Base-by-base conservation (phyloP, 1,284 basidiomycete genomes). In the Cryptococcus sp. region DNA sequence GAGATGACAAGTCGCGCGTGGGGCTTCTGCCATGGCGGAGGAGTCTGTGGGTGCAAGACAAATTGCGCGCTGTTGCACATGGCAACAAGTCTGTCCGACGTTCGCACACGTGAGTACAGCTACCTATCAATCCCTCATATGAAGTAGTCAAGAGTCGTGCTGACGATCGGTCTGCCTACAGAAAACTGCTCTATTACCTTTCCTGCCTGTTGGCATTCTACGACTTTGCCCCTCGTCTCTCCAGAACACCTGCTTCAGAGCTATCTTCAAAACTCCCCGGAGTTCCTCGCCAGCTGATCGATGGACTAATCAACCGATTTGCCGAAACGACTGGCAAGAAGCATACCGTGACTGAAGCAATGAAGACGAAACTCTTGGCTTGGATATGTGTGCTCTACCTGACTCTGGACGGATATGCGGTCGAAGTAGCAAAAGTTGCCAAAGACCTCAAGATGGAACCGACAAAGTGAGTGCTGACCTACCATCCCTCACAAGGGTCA, bases 311-410 rank as follows among this genome's bases (percentile, higher is more conserved):
- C n/a, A 81, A 84, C 5, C 82, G 89, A 51, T 96, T 94, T 76
- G 87, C 91, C 0, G 90, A 94, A 76, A 81, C 78, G 0, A 75
- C 84, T 10, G 73, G 67, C 15, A 74, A 68, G 66, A 90, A 87
- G 58, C 79, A 83, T n/a, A 81, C 83, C 52, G 80, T 86, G 37
- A 95, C 93, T 1, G 82, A 86, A 4, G 82, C 84, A 55, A 87
- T 82, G 39, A 83, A 88, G 70, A 86, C 86, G 5, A 85, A 84
- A 66, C 80, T 95, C 1, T 76, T 92, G 47, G 85, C 88, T 1
- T 85, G 91, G 69, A 83, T 92, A 70, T 87, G 93, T 63, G 86
- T 89, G 0, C 79, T 93, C 0, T 90, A 87, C 69, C 83, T 95
- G 25, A 85, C 84, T 43, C 73, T 91, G 10, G 91, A 95, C 64